These are phyloP conservation scores for Pichia sp. DNA, from an alignment of 1,139 yeast genomes.

Conservation along the genomic window DNA sequence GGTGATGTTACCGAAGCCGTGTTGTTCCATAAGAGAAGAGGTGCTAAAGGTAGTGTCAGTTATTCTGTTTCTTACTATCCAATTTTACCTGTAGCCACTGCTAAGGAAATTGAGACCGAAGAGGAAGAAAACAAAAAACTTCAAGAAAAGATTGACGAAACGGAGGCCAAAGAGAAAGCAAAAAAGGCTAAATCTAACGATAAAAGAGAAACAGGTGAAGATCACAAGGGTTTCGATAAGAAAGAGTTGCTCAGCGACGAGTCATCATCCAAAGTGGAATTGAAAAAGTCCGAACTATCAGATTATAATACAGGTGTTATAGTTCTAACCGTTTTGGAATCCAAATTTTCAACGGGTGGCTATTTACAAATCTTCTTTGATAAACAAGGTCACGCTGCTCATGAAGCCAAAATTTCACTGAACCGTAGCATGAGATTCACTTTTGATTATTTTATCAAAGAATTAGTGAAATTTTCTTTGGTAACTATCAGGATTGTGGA, in stretches of 20 bases:
- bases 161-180: constrained; percentile 27
- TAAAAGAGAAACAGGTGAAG: constrained; percentile 22
- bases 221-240: constrained; percentile 13
- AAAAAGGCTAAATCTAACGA: constrained; percentile 24
- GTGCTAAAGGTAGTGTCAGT: constrained; percentile 71
- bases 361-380: constrained; percentile 73
- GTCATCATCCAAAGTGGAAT: constrained; percentile 23
- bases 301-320: constrained; percentile 70
- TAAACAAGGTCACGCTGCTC: constrained; percentile 57
- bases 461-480: constrained; percentile 60
- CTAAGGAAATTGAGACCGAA: constrained; percentile 61
- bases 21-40: constrained; percentile 57
- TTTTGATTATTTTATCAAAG: constrained; percentile 69
- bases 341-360: constrained; percentile 43
- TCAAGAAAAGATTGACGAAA: constrained; percentile 15
- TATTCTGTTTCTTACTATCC: constrained; percentile 81
- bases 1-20: constrained; percentile 49
- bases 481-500: constrained; percentile 55
- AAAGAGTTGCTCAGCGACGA: background rate
- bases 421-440: constrained; percentile 43
- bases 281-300: constrained; percentile 56
- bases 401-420: constrained; percentile 39
- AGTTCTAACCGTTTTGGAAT: constrained; percentile 56
- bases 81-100: constrained; percentile 62
- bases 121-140: constrained; percentile 24